Conservation (phyloP, 805 yeast species). For the Yamadazyma ubonensis region DNA sequence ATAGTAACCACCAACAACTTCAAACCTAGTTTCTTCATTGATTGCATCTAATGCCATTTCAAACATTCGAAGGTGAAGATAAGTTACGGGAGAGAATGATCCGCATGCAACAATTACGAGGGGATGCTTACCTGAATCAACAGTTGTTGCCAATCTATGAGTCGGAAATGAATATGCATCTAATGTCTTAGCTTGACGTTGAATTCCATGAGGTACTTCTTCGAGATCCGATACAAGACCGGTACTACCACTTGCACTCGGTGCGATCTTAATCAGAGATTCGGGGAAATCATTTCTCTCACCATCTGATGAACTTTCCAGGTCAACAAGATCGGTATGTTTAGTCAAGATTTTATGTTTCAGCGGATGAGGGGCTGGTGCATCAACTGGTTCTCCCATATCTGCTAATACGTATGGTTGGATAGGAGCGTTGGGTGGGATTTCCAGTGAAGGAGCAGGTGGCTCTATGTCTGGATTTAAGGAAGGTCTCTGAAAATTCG, state of each 20-base stretch:
- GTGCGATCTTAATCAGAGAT: not conserved
- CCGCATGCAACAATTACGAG: constrained; percentile 97
- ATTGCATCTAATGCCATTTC: constrained; percentile 98
- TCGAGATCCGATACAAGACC: constrained; percentile 64
- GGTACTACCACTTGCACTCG: not conserved
- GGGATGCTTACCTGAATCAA: constrained; percentile 81
- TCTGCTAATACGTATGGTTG: constrained; percentile 79
- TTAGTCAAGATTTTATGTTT: constrained; percentile 49
- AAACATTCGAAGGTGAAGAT: constrained; percentile 92
- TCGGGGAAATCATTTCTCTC: not conserved
- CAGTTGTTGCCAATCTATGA: constrained; percentile 71
- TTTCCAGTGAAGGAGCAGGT: constrained; percentile 62
- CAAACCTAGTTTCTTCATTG: constrained; percentile 87
- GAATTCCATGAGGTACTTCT: constrained; percentile 94
- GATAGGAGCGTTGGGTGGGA: constrained; percentile 75
- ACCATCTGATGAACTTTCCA: constrained; percentile 5
- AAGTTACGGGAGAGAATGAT: constrained; percentile 93
- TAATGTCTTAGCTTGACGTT: constrained; percentile 75
- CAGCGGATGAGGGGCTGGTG: constrained; percentile 61
- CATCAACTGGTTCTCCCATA: constrained; percentile 66
- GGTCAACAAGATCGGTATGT: constrained; percentile 51
- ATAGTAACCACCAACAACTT: constrained; percentile 94
- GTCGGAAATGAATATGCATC: constrained; percentile 79
- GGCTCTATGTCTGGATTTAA: constrained; percentile 61
- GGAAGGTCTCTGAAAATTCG: constrained; percentile 85